Evolutionary conservation across 768 basidiomycete genomes (phyloP).

Genomic region (Boletus sensibilis): DNA sequence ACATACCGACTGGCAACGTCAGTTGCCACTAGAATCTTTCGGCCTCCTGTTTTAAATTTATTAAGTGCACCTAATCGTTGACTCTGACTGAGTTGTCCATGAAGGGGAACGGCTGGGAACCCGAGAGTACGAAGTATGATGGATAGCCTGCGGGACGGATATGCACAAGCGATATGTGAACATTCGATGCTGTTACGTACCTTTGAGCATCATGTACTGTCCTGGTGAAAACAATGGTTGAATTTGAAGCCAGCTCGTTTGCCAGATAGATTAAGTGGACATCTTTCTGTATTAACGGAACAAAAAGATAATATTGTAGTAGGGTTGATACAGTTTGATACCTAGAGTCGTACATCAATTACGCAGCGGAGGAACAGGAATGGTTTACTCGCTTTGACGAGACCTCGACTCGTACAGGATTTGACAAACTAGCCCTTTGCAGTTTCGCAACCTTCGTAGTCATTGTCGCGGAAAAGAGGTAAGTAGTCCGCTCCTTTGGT

Average conservation of each 20-base stretch:
- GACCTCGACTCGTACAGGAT: conserved; percentile 93
- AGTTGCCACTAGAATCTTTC: conserved; percentile 90
- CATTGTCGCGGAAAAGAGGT: conserved; percentile 98
- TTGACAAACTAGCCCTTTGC: conserved; percentile 88
- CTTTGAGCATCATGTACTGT: conserved; percentile 92
- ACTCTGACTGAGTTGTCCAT: conserved; percentile 93
- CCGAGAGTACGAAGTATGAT: conserved; percentile 88
- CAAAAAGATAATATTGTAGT: conserved; percentile 92
- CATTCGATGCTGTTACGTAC: conserved; percentile 34
- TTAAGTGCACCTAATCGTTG: conserved; percentile 88
- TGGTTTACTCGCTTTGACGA: conserved; percentile 71
- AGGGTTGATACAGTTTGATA: conserved; percentile 96
- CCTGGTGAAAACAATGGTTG: conserved; percentile 93
- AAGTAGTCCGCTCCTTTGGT: conserved; percentile 92
- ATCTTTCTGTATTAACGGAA: conserved; percentile 90
- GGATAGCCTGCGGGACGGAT: conserved; percentile 54
- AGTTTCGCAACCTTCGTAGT: conserved; percentile 97
- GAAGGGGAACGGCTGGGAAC: conserved; percentile 93
- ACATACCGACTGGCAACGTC: conserved; percentile 90
- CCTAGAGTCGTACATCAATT: conserved; percentile 41
- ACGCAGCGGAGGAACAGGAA: neutral
- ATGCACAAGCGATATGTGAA: neutral
- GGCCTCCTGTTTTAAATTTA: conserved; percentile 95
- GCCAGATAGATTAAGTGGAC: conserved; percentile 85
- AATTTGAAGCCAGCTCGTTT: conserved; percentile 87